These are phyloP conservation scores for Lathyrus aphaca DNA, from an alignment of 306 rosid species.

Conservation along the genomic window DNA sequence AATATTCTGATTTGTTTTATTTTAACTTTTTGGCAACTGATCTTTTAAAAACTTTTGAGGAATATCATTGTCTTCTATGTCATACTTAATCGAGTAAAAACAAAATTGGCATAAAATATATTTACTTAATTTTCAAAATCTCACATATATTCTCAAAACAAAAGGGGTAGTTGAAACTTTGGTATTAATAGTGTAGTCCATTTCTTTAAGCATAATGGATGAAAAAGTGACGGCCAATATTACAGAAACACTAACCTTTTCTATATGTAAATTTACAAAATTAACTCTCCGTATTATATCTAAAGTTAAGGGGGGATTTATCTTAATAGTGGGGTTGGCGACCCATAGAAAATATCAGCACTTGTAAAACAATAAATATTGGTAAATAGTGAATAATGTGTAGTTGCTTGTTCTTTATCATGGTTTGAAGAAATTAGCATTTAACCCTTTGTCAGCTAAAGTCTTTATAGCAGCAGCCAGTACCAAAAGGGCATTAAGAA, in stretches of 20 bases:
- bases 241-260: background rate
- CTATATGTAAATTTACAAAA: background rate
- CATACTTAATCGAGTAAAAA: too few species aligned
- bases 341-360: background rate
- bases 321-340: background rate
- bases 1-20: too few species aligned
- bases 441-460: constrained; percentile 46
- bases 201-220: background rate
- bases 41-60: too few species aligned
- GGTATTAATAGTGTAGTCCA: background rate
- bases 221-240: background rate
- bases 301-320: background rate
- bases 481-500: constrained; percentile 51
- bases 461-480: constrained; percentile 51
- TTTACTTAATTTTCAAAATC: too few species aligned
- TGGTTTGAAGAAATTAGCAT: constrained; percentile 71
- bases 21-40: too few species aligned
- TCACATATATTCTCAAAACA: background rate
- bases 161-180: background rate
- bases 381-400: background rate
- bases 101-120: too few species aligned
- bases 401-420: background rate
- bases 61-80: too few species aligned
- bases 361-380: background rate
- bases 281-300: background rate